Percentiles rank a stretch among this genome's conserved stretches.
Evolutionary conservation across 1,284 basidiomycete genomes (phyloP).

Genomic region (Tilletia setariae): DNA sequence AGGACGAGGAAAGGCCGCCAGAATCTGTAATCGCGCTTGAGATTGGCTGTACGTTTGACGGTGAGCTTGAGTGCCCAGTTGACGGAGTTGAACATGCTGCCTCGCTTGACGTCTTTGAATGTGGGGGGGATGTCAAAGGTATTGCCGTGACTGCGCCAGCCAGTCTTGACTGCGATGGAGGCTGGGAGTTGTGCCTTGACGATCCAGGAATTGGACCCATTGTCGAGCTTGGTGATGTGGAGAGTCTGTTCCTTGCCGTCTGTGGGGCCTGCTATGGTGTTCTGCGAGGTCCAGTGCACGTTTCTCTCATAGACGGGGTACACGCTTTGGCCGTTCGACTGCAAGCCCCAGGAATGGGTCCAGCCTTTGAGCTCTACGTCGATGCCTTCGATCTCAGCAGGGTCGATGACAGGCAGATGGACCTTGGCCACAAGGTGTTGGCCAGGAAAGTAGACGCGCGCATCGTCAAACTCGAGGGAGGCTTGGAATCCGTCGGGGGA

Average conservation of each 20-base stretch:
- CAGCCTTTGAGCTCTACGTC: constrained; percentile 2
- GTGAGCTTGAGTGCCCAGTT: constrained; percentile 6
- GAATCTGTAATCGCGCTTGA: constrained; percentile 6
- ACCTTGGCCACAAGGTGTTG: neutral
- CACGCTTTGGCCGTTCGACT: neutral
- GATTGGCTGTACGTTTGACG: neutral
- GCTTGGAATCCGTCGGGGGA: constrained; percentile 1
- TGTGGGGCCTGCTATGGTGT: neutral
- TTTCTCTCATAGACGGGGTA: constrained; percentile 1
- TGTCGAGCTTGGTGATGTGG: neutral
- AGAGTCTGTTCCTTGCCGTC: neutral
- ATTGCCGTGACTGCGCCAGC: neutral
- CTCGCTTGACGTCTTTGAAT: constrained; percentile 10
- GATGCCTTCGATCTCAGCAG: neutral
- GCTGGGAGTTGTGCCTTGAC: neutral
- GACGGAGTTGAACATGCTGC: neutral
- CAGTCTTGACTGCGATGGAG: neutral
- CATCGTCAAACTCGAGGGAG: constrained; percentile 5
- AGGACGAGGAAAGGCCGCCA: constrained; percentile 4
- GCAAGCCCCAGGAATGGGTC: neutral
- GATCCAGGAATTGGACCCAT: neutral
- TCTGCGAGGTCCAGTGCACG: neutral
- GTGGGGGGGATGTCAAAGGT: neutral
- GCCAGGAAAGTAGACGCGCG: constrained; percentile 3
- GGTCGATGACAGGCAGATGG: neutral